These are phyloP conservation scores for Plasmodium chabaudi DNA, from an alignment of 169 alveolate species.

Conservation along the genomic window DNA sequence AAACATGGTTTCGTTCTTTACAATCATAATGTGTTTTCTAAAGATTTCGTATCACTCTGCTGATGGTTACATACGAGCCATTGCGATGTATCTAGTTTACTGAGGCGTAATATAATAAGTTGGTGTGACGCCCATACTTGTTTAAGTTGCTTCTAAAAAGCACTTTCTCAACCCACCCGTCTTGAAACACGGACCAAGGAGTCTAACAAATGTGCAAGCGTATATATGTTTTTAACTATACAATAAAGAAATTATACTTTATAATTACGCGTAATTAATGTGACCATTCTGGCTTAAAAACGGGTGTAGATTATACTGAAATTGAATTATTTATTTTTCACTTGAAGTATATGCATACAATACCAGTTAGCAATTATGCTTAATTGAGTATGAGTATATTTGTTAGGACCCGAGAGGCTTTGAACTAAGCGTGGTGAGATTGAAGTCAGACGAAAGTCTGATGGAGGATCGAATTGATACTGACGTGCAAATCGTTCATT, in stretches of 20 bases:
- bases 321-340: not conserved
- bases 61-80: no score
- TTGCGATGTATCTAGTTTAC: conserved; percentile 9
- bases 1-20: no score
- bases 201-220: conserved; percentile 87
- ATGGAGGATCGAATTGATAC: conserved; percentile 94
- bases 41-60: no score
- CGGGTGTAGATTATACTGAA: not conserved
- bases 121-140: not conserved
- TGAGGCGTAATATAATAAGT: conserved; percentile 23
- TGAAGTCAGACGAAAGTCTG: conserved; percentile 93
- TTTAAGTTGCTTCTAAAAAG: conserved; percentile 59
- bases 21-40: no score
- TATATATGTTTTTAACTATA: not conserved
- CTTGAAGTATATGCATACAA: not conserved
- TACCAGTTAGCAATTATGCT: conserved; percentile 63
- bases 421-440: conserved; percentile 94
- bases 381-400: conserved; percentile 91
- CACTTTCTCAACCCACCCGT: conserved; percentile 88
- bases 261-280: conserved; percentile 45
- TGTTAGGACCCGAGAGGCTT: conserved; percentile 95
- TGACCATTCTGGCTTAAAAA: not conserved
- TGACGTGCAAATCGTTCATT: conserved; percentile 94
- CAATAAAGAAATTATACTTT: no score
- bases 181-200: conserved; percentile 97